Conservation (phyloP, 2,329 filamentous ascomycete species). For the Ophioceras dolichostomum region DNA sequence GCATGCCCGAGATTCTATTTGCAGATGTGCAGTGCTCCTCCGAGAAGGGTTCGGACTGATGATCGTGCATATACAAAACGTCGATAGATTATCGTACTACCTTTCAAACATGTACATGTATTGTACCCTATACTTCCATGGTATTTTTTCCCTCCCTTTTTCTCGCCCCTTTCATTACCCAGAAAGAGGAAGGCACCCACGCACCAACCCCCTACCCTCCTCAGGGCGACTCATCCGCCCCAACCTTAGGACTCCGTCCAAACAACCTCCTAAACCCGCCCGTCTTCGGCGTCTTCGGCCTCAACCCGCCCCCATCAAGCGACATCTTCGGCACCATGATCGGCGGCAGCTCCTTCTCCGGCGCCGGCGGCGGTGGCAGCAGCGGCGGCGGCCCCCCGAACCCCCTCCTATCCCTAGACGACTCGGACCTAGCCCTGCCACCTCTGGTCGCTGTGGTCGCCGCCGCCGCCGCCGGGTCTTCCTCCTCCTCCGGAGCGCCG, state of each 20-base stretch:
- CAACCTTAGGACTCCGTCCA: conserved; percentile 3
- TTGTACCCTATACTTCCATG: no score
- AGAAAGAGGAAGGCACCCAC: no score
- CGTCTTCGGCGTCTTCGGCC: conserved; percentile 7
- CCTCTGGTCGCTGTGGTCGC: not conserved
- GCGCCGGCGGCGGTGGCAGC: conserved; percentile 4
- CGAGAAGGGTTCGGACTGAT: no score
- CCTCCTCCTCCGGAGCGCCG: not conserved
- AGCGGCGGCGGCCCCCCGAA: not conserved
- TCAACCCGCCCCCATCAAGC: not conserved
- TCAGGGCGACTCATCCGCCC: not conserved
- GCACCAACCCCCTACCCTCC: no score
- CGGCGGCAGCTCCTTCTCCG: conserved; percentile 3
- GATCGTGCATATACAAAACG: no score
- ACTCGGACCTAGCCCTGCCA: no score
- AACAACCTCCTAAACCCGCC: conserved; percentile 9
- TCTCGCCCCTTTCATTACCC: no score
- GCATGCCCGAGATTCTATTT: no score
- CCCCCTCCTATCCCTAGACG: not conserved
- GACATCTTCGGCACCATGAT: conserved; percentile 1
- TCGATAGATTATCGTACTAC: no score
- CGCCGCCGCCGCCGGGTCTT: not conserved
- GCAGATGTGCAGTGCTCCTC: no score
- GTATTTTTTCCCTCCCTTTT: no score
- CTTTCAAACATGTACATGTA: no score